Evolutionary conservation across 2,329 filamentous ascomycete species (phyloP).

Genomic region (Trichoderma koningii): DNA sequence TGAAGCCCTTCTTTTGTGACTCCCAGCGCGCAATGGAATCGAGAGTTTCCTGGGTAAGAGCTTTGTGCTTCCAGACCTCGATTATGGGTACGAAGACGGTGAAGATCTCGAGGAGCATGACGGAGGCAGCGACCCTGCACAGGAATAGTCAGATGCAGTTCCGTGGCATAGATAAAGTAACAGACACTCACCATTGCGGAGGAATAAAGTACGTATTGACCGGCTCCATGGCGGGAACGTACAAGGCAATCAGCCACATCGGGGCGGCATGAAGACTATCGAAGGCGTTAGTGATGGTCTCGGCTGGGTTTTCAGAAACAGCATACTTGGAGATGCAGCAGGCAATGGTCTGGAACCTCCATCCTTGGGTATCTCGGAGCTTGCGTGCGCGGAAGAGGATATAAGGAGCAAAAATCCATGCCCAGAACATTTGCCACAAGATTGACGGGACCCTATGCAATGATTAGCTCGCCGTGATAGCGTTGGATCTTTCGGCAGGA

Average conservation of each 20-base stretch:
- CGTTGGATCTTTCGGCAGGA: background rate
- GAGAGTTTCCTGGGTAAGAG: conserved; percentile 51
- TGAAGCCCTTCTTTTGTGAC: conserved; percentile 41
- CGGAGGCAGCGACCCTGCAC: conserved; percentile 57
- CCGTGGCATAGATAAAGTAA: no score
- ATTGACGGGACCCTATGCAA: conserved; percentile 55
- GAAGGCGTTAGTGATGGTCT: background rate
- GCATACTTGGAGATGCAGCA: conserved; percentile 51
- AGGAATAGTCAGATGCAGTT: background rate
- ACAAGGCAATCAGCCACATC: conserved; percentile 65
- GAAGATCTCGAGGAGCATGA: conserved; percentile 64
- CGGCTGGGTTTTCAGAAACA: conserved; percentile 2
- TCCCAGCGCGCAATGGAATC: conserved; percentile 54
- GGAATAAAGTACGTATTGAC: conserved; percentile 60
- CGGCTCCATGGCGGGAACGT: conserved; percentile 51
- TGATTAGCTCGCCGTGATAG: background rate
- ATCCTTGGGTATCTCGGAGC: conserved; percentile 66
- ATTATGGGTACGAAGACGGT: conserved; percentile 64
- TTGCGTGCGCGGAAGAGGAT: conserved; percentile 62
- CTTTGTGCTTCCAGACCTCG: conserved; percentile 53
- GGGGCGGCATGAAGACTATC: conserved; percentile 63
- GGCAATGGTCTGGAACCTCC: conserved; percentile 63
- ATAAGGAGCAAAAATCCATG: conserved; percentile 62
- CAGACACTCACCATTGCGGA: conserved; percentile 58
- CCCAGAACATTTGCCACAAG: conserved; percentile 66